Base-by-base conservation (phyloP, 164 flowering plant genomes). In the Vitis rotundifolia region DNA sequence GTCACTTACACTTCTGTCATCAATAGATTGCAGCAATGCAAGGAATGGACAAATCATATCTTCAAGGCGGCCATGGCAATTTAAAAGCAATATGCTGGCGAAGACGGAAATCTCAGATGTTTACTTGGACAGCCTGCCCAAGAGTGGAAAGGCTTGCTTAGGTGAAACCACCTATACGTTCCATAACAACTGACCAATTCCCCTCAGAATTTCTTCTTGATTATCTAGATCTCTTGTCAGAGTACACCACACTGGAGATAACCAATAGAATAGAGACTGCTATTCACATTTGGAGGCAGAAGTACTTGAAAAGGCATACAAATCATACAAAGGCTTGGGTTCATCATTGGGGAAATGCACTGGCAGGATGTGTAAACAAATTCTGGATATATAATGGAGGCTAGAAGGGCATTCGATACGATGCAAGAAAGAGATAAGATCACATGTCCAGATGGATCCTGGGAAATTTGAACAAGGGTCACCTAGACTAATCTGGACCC, bases 1-100 rank as follows among this genome's bases (percentile, higher is more conserved):
- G 37, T 29, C 37, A 29, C 37, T 4, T 29, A 29, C 37, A 2
- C 37, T 29, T 29, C 37, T 31, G 73, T 73, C 5, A 86, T 92
- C 75, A 90, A 81, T 84, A 79, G 71, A 59, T 67, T 92, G 85
- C 89, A 83, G 70, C 88, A 90, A 22, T 80, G 87, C 66, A 81
- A 85, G 79, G 92, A 90, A 18, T 88, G 91, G 69, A 78, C 88
- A 11, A 84, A 81, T 69, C 97, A 92, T 76, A 92, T 92, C 13
- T 81, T 86, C 14, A 90, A 90, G 70, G 97, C 97, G 2, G 88
- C 94, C 16, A 76, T 84, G 80, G 86, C 93, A 8, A 90, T n/a
- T 92, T 51, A 92, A 90, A 63, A 81, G 82, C 59, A 73, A 67
- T 62, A 91, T 85, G 11, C 83, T 92, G 44, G 82, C 88, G 8